These are phyloP conservation scores for Eucalyptus lansdowneana DNA, from an alignment of 345 rosid species.

Conservation along the genomic window DNA sequence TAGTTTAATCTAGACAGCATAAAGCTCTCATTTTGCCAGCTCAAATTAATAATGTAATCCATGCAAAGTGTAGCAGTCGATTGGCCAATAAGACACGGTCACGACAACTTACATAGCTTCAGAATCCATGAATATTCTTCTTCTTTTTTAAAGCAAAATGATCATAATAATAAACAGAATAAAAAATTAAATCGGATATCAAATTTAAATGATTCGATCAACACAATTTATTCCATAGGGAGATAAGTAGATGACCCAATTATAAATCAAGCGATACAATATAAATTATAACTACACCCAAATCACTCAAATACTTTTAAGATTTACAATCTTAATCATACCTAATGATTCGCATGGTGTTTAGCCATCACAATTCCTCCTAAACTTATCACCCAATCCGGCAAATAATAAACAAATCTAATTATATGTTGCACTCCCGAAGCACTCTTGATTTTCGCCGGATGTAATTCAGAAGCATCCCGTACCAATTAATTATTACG, in stretches of 20 bases:
- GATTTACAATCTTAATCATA: not conserved
- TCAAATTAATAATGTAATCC: not conserved
- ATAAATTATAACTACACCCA: not conserved
- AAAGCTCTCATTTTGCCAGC: not conserved
- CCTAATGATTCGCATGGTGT: not conserved
- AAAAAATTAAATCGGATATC: not conserved
- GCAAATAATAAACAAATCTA: not conserved
- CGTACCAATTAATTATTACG: not conserved
- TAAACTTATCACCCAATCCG: not conserved
- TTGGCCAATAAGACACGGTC: not conserved
- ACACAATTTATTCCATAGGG: rapidly evolving
- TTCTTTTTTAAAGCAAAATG: not conserved
- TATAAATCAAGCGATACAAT: not conserved
- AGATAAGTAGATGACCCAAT: not conserved
- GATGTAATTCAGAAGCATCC: not conserved
- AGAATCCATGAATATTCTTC: not conserved
- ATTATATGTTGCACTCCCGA: not conserved
- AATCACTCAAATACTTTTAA: rapidly evolving
- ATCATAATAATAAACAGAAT: not conserved
- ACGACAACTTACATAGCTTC: not conserved
- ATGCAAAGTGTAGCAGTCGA: not conserved
- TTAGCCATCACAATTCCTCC: not conserved
- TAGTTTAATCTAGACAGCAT: not conserved
- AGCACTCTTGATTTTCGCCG: not conserved
- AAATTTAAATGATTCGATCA: not conserved